Evolutionary conservation across 2,329 filamentous ascomycete species (phyloP), one percentile per base, ranked within the genome.

Genomic region (Annulohypoxylon truncatum): DNA sequence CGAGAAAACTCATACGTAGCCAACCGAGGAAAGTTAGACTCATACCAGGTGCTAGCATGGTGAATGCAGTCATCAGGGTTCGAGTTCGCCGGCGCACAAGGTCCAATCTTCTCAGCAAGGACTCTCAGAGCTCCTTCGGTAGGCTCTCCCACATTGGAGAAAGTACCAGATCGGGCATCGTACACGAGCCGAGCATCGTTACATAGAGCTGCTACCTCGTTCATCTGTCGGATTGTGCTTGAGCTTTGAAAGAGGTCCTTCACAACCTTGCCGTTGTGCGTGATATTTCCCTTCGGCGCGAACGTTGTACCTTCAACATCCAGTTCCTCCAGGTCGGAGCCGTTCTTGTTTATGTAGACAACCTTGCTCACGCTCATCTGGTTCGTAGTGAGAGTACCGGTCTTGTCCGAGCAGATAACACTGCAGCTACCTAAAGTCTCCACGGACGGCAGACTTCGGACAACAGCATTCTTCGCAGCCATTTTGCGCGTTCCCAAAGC

Each of bases 321-420:
- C 50, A 97, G 86, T 77, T 97, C 94, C 73, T 94, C 92, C 22
- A 98, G 83, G 63, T 88, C 90, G 57, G 83, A 87, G 51, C 93
- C 94, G 64, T 87, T 80, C 71, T 92, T 89, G 74, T 88, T 90
- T 72, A 99, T 85, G 77, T 94, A 93, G 50, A 97, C 92, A 60
- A 98, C 82, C 81, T 95, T 97, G 83, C 90, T 96, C 61, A 97
- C 96, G 77, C 96, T 98, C 96, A 99, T 99, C 81, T 98, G 94
- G 82, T 99, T 99, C 40, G 96, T 99, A 9, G 96, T 99, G 77
- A 99, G 82, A 51, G 96, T 99, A 73, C 96, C 96, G 4, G 96
- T 99, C 85, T 99, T 99, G 85, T 99, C 96, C 3, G 96, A 99
- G 84, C 96, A 99, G 78, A 99, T 97, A 61, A 99, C 94, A 76